Evolutionary conservation across 805 yeast genomes (phyloP).

Genomic region (Lachancea waltii): DNA sequence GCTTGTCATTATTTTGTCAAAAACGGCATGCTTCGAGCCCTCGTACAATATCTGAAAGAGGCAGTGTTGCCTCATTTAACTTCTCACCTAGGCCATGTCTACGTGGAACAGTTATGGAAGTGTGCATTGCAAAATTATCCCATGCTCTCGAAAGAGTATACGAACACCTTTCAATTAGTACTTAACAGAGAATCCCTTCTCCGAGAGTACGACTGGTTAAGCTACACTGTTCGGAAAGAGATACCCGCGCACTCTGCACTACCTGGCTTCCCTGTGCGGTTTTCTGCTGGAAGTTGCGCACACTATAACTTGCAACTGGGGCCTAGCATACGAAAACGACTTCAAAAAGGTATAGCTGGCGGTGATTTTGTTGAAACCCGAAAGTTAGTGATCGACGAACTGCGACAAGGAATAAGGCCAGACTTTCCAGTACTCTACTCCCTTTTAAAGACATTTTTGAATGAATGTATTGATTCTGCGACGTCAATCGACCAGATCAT

Average conservation of each 20-base stretch:
- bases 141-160: conserved; percentile 16
- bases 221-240: conserved; percentile 4
- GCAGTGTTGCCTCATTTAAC: conserved; percentile 2
- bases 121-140: conserved; percentile 20
- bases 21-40: conserved; percentile 15
- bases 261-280: too few relatives aligned
- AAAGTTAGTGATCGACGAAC: conserved; percentile 13
- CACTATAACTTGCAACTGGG: conserved; percentile 11
- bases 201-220: conserved; percentile 14
- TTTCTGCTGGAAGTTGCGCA: too few relatives aligned
- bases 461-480: conserved; percentile 15
- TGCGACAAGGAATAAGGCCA: conserved; percentile 22
- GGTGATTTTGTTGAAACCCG: conserved; percentile 14
- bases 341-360: neutral
- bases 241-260: neutral
- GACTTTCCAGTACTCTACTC: conserved; percentile 18
- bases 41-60: conserved; percentile 17
- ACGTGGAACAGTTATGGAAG: conserved; percentile 19
- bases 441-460: conserved; percentile 17
- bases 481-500: conserved; percentile 16
- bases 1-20: conserved; percentile 21
- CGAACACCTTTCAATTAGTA: conserved; percentile 20
- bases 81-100: conserved; percentile 6
- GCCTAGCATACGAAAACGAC: conserved; percentile 3
- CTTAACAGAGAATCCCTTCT: conserved; percentile 11